These are phyloP conservation scores for Fusarium cyanostomum DNA, from an alignment of 2,329 filamentous ascomycete genomes.

Conservation along the genomic window DNA sequence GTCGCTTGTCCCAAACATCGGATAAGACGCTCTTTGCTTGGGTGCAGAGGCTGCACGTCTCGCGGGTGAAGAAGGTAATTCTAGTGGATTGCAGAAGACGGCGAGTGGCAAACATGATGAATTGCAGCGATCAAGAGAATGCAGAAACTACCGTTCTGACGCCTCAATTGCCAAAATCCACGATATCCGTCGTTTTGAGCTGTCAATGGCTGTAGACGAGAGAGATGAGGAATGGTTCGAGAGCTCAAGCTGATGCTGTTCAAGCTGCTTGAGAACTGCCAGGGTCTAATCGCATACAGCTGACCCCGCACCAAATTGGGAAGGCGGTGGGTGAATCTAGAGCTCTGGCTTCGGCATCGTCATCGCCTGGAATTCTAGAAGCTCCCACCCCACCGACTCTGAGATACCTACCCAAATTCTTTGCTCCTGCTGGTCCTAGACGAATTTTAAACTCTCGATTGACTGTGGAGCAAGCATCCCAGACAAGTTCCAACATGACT, in stretches of 20 bases:
- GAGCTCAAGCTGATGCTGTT: conserved; percentile 1
- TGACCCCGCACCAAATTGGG: conserved; percentile 47
- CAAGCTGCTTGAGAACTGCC: not conserved
- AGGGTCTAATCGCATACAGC: conserved; percentile 19
- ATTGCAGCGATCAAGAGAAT: not conserved
- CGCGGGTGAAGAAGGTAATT: conserved; percentile 79
- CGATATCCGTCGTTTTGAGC: not conserved
- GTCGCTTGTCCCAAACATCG: conserved; percentile 71
- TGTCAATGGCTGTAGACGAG: not conserved
- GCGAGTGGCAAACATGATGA: conserved; percentile 60
- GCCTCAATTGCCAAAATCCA: not conserved
- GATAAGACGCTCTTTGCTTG: conserved; percentile 75
- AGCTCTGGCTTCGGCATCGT: conserved; percentile 37
- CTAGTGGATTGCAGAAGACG: conserved; percentile 65
- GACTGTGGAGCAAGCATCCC: conserved; percentile 2
- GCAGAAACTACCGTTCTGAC: not conserved
- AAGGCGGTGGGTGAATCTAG: conserved; percentile 51
- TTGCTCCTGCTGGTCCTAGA: not conserved
- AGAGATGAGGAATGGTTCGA: conserved; percentile 23
- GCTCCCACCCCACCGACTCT: conserved; percentile 49
- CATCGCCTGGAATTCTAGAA: conserved; percentile 52
- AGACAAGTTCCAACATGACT: conserved; percentile 60
- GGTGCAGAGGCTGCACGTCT: conserved; percentile 75
- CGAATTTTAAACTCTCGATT: conserved; percentile 10
- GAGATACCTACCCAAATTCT: conserved; percentile 23